These are phyloP conservation scores for Aspergillus fischeri DNA, from an alignment of 2,329 filamentous ascomycete genomes.

Conservation along the genomic window DNA sequence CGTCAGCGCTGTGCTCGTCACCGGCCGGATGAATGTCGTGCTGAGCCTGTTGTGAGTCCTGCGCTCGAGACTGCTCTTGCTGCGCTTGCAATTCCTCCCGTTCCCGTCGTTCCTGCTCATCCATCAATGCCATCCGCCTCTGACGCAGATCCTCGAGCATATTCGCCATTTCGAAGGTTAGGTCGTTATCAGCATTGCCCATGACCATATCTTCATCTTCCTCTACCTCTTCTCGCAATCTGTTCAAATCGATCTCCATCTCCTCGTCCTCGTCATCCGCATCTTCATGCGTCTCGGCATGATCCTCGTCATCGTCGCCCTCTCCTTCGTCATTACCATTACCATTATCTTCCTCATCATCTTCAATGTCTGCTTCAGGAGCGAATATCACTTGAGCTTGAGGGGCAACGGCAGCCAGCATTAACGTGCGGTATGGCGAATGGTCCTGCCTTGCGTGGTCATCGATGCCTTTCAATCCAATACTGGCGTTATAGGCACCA, in stretches of 20 bases:
- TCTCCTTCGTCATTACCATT: conserved; percentile 43
- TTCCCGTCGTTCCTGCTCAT: conserved; percentile 8
- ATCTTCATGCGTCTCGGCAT: conserved; percentile 38
- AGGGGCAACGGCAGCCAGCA: conserved; percentile 35
- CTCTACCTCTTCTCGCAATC: conserved; percentile 17
- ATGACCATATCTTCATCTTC: conserved; percentile 50
- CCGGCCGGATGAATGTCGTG: conserved; percentile 5
- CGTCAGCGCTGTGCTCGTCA: conserved; percentile 13
- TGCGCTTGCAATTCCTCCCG: conserved; percentile 26
- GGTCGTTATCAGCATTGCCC: conserved; percentile 52
- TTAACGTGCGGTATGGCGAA: conserved; percentile 34
- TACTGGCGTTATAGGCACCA: conserved; percentile 69
- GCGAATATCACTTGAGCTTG: conserved; percentile 42
- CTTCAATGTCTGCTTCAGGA: conserved; percentile 44
- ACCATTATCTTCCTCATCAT: conserved; percentile 28
- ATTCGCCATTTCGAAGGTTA: conserved; percentile 67
- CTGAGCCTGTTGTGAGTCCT: conserved; percentile 1
- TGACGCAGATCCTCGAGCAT: conserved; percentile 67
- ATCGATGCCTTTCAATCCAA: conserved; percentile 74
- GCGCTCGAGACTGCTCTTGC: conserved; percentile 4
- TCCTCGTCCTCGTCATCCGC: conserved; percentile 45
- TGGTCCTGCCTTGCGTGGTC: conserved; percentile 69
- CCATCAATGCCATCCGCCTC: not conserved
- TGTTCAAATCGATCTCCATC: conserved; percentile 24
- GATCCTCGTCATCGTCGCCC: conserved; percentile 47